These are phyloP conservation scores for Spathaspora arborariae DNA, from an alignment of 805 yeast genomes.

Conservation along the genomic window DNA sequence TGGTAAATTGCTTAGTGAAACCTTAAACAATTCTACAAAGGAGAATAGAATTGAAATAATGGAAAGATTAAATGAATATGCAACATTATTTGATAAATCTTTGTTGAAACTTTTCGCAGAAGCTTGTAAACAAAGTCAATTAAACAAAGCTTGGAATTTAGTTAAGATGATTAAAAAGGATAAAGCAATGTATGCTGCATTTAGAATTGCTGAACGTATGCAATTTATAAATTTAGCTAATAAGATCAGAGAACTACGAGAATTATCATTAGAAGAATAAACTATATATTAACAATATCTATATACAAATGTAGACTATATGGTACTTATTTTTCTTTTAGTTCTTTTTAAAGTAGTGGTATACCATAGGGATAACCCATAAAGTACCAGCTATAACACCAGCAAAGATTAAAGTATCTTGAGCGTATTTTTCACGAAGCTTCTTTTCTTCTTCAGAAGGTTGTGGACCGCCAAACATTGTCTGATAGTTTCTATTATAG, in stretches of 20 bases:
- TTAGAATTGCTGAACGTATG: slow-evolving; percentile 73
- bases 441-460: slow-evolving; percentile 64
- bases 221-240: slow-evolving; percentile 32
- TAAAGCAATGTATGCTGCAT: slow-evolving; percentile 79
- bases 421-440: slow-evolving; percentile 59
- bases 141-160: slow-evolving; percentile 64
- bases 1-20: slow-evolving; percentile 60
- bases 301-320: not conserved
- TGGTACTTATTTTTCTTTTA: not conserved
- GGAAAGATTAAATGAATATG: slow-evolving; percentile 50
- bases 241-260: slow-evolving; percentile 36
- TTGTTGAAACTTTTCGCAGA: slow-evolving; percentile 71
- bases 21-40: slow-evolving; percentile 28
- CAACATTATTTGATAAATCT: slow-evolving; percentile 67
- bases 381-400: slow-evolving; percentile 61
- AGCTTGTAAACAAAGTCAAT: slow-evolving; percentile 65
- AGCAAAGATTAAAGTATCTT: slow-evolving; percentile 56
- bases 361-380: slow-evolving; percentile 54
- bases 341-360: slow-evolving; percentile 49
- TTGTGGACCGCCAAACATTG: slow-evolving; percentile 48
- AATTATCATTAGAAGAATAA: slow-evolving; percentile 10
- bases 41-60: slow-evolving; percentile 35
- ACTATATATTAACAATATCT: not conserved
- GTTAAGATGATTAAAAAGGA: slow-evolving; percentile 69
- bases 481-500: too few relatives aligned